Evolutionary conservation across 345 rosid genomes (phyloP).

Genomic region (Litchi chinensis): DNA sequence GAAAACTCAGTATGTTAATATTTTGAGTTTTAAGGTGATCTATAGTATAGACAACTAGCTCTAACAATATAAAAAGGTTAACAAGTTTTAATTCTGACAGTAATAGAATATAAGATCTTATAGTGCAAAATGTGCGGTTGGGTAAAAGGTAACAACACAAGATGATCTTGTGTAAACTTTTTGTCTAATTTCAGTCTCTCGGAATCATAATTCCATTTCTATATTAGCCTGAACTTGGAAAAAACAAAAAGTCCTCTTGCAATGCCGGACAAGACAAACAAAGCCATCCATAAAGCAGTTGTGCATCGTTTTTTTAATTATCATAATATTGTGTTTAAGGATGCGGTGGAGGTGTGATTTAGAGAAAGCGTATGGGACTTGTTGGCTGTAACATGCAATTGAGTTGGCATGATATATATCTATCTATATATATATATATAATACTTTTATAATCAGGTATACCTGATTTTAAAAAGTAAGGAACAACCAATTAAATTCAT

Average conservation of each 20-base stretch:
- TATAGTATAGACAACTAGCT: no score
- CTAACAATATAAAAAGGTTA: no score
- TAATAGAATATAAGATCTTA: no score
- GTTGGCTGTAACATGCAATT: slow-evolving; percentile 3
- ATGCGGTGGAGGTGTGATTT: background rate
- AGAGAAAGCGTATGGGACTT: background rate
- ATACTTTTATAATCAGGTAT: no score
- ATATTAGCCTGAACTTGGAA: background rate
- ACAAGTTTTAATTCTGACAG: no score
- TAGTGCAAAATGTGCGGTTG: no score
- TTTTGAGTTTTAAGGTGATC: no score
- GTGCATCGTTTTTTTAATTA: background rate
- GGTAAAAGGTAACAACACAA: no score
- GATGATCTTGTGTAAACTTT: background rate
- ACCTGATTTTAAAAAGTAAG: no score
- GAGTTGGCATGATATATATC: background rate
- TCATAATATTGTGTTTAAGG: no score
- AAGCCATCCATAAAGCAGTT: background rate
- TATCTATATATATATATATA: background rate
- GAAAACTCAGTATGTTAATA: no score
- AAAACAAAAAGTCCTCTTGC: background rate
- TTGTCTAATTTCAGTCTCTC: background rate
- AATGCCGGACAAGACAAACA: background rate
- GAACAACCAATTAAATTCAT: no score
- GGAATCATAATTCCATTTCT: background rate